Conservation (phyloP, 2,329 filamentous ascomycete genomes). For the Phoma herbarum region DNA sequence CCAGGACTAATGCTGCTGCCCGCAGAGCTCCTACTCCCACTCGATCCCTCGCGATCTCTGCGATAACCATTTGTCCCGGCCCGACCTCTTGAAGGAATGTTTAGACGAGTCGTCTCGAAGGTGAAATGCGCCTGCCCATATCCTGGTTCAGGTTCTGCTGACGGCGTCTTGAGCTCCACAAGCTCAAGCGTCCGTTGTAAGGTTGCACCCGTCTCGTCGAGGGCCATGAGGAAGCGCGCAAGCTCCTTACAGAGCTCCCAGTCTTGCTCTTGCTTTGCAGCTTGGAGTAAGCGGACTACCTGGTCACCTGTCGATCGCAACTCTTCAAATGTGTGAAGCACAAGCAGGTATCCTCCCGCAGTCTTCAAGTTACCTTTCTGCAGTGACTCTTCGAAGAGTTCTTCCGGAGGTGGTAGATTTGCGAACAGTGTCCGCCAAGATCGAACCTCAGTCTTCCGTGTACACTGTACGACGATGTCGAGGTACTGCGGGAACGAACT, state of each 20-base stretch:
- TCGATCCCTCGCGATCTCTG: conserved; percentile 11
- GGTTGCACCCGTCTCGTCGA: conserved; percentile 86
- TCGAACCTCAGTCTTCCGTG: conserved; percentile 92
- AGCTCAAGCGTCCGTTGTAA: conserved; percentile 74
- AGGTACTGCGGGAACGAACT: conserved; percentile 77
- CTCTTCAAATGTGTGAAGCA: conserved; percentile 81
- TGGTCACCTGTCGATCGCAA: conserved; percentile 72
- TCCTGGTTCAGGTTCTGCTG: conserved; percentile 33
- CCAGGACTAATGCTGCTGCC: conserved; percentile 32
- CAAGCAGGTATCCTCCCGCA: conserved; percentile 93
- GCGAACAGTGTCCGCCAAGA: conserved; percentile 95
- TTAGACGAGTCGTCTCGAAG: conserved; percentile 42
- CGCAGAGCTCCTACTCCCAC: conserved; percentile 22
- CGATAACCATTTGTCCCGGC: conserved; percentile 29
- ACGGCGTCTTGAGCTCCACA: conserved; percentile 48
- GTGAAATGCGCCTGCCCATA: conserved; percentile 42
- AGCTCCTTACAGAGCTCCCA: conserved; percentile 97
- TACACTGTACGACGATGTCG: conserved; percentile 95
- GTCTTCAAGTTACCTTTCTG: conserved; percentile 89
- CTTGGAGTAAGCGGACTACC: conserved; percentile 79
- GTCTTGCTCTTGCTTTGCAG: conserved; percentile 84
- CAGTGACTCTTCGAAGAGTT: conserved; percentile 92
- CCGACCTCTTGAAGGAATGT: conserved; percentile 37
- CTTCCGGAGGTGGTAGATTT: conserved; percentile 87
- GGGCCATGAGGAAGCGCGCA: conserved; percentile 90